Evolutionary conservation across 805 yeast species (phyloP).

Genomic region (Wickerhamomyces kurtzmanii): DNA sequence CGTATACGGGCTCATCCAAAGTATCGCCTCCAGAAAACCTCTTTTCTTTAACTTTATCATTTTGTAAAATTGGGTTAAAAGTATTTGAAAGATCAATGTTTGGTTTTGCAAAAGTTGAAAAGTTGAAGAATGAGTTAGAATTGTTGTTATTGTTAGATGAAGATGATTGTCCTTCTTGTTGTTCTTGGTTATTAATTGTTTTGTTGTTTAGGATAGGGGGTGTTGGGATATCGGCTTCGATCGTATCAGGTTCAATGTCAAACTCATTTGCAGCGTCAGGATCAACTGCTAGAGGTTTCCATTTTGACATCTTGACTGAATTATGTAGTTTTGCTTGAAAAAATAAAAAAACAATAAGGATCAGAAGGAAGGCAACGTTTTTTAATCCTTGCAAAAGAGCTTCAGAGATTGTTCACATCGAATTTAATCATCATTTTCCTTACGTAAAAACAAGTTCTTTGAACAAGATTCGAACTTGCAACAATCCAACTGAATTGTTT

Average conservation of each 20-base stretch:
- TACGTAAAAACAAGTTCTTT: background rate
- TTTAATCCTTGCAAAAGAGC: background rate
- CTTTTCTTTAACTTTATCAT: slow-evolving; percentile 17
- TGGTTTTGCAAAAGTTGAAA: slow-evolving; percentile 17
- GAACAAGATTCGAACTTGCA: background rate
- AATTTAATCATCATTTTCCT: background rate
- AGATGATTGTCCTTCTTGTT: background rate
- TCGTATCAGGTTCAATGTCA: slow-evolving; percentile 16
- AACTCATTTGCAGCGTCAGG: slow-evolving; percentile 18
- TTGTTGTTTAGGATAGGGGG: background rate
- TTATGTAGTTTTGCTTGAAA: background rate
- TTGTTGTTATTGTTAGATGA: too few species aligned
- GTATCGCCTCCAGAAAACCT: slow-evolving; percentile 56
- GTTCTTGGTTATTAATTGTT: slow-evolving; percentile 1
- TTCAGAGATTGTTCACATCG: slow-evolving; percentile 1
- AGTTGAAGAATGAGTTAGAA: slow-evolving; percentile 15
- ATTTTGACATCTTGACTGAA: slow-evolving; percentile 4
- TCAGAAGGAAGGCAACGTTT: slow-evolving; percentile 1
- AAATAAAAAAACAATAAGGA: background rate
- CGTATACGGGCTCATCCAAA: slow-evolving; percentile 56
- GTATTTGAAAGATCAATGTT: slow-evolving; percentile 20
- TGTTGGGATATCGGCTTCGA: slow-evolving; percentile 14
- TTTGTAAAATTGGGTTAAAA: slow-evolving; percentile 19
- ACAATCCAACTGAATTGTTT: background rate
- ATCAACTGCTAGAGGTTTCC: slow-evolving; percentile 18